These are phyloP conservation scores for Mortierella sp. DNA, from an alignment of 371 early-diverging fungal genomes.

Conservation along the genomic window DNA sequence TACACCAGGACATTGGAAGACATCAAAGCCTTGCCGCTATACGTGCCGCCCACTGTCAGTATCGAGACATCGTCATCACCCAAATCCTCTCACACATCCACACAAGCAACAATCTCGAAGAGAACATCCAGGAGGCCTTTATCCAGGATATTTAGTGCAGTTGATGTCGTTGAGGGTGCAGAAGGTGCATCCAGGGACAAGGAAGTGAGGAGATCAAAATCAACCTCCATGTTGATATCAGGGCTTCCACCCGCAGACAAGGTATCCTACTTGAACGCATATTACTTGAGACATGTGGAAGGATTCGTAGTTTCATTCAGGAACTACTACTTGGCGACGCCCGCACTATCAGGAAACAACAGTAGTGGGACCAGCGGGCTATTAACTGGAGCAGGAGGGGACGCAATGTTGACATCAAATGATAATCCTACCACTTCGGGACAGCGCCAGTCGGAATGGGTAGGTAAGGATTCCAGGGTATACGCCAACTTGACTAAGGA, in stretches of 20 bases:
- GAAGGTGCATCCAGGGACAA: no score
- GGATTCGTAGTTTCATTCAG: constrained; percentile 39
- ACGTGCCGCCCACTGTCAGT: constrained; percentile 9
- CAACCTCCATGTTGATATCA: not conserved
- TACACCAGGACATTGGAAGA: constrained; percentile 41
- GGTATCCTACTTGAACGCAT: constrained; percentile 33
- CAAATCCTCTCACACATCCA: constrained; percentile 16
- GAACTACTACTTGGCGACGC: constrained; percentile 30
- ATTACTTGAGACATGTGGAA: constrained; percentile 39
- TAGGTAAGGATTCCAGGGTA: constrained; percentile 27
- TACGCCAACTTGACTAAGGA: constrained; percentile 28
- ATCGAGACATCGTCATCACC: no score
- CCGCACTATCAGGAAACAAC: constrained; percentile 1
- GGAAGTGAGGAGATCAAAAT: constrained; percentile 11
- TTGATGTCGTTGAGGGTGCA: no score
- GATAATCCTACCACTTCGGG: not conserved
- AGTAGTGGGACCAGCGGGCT: not conserved
- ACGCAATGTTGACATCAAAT: not conserved
- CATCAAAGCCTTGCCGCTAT: constrained; percentile 32
- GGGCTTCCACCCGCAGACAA: constrained; percentile 22
- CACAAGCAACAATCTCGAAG: constrained; percentile 17
- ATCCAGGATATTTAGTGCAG: no score
- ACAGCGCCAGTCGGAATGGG: constrained; percentile 28
- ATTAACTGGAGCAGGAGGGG: constrained; percentile 10
- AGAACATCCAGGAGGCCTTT: constrained; percentile 22